Conservation (phyloP, 2,329 filamentous ascomycete genomes). For the Simplicillium aogashimaense region DNA sequence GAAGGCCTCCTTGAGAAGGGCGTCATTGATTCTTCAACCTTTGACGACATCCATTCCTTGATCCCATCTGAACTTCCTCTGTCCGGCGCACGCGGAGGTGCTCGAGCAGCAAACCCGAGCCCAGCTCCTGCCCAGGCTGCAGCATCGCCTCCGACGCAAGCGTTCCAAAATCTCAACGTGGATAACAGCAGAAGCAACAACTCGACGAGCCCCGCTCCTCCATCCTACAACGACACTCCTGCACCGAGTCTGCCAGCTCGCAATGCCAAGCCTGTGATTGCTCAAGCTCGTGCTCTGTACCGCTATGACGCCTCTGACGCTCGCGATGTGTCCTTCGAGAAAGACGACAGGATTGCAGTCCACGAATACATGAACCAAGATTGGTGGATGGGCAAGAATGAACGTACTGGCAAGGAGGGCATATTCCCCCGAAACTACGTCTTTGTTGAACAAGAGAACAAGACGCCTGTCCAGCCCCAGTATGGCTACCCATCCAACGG, state of each 20-base stretch:
- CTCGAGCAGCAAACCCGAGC: conserved; percentile 15
- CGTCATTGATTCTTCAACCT: conserved; percentile 65
- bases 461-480: conserved; percentile 27
- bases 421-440: conserved; percentile 96
- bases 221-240: conserved; percentile 40
- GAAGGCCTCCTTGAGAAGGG: conserved; percentile 79
- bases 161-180: conserved; percentile 31
- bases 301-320: conserved; percentile 69
- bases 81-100: conserved; percentile 20
- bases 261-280: conserved; percentile 48
- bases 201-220: conserved; percentile 30
- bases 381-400: conserved; percentile 90
- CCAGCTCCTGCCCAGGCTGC: conserved; percentile 20
- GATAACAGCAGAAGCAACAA: conserved; percentile 15
- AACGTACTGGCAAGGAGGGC: conserved; percentile 73
- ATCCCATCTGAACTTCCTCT: conserved; percentile 64
- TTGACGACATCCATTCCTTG: conserved; percentile 62
- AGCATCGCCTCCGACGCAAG: conserved; percentile 20
- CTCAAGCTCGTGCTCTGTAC: conserved; percentile 73
- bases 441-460: conserved; percentile 54
- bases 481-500: conserved; percentile 27
- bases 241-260: conserved; percentile 30
- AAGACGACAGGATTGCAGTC: conserved; percentile 71
- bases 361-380: conserved; percentile 92
- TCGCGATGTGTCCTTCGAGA: conserved; percentile 72